A percentile compares a stretch with the other conserved stretches of the same genome.
Conservation (phyloP, 1,284 basidiomycete species). For the Phellopilus nigrolimitatus region DNA sequence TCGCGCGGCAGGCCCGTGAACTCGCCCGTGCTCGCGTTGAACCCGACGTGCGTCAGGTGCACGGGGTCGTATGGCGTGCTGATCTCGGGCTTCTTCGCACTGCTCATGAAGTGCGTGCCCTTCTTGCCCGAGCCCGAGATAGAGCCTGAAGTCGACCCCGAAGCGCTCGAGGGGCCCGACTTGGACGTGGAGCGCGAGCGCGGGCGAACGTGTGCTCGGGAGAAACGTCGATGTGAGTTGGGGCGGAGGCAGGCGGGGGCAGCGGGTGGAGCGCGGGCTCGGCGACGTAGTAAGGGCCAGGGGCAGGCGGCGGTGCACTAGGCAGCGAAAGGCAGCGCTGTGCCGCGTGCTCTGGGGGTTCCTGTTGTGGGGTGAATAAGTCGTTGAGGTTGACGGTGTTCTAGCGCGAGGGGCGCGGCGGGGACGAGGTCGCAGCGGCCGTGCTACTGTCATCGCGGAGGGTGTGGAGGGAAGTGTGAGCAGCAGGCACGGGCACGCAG, state of each 20-base stretch:
- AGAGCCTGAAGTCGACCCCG: conserved; percentile 33
- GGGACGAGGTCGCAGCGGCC: conserved; percentile 37
- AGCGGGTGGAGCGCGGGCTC: too few species aligned
- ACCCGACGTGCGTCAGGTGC: conserved; percentile 98
- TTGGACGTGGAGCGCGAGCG: conserved; percentile 50
- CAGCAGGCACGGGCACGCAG: too few species aligned
- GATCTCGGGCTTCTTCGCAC: conserved; percentile 86
- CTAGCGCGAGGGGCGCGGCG: conserved; percentile 72
- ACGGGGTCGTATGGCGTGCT: conserved; percentile 99
- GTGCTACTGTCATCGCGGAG: conserved; percentile 7
- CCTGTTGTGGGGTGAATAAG: conserved; percentile 41
- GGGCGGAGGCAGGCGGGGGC: conserved; percentile 27
- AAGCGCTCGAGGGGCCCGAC: conserved; percentile 56
- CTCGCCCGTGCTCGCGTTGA: conserved; percentile 98
- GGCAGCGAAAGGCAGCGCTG: conserved; percentile 45
- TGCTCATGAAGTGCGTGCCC: conserved; percentile 56
- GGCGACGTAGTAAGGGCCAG: conserved; percentile 42
- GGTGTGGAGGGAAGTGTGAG: too few species aligned
- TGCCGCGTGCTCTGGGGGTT: conserved; percentile 31
- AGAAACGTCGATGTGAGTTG: conserved; percentile 28
- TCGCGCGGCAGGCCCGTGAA: conserved; percentile 97
- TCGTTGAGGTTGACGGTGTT: conserved; percentile 77
- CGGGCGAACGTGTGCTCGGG: conserved; percentile 26
- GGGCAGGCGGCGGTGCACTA: conserved; percentile 26
- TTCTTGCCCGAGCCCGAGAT: conserved; percentile 44